Percentiles rank a stretch among this genome's conserved stretches.
These are phyloP conservation scores for Chalaropsis thielavioides DNA, from an alignment of 2,329 filamentous ascomycete species.

Conservation along the genomic window DNA sequence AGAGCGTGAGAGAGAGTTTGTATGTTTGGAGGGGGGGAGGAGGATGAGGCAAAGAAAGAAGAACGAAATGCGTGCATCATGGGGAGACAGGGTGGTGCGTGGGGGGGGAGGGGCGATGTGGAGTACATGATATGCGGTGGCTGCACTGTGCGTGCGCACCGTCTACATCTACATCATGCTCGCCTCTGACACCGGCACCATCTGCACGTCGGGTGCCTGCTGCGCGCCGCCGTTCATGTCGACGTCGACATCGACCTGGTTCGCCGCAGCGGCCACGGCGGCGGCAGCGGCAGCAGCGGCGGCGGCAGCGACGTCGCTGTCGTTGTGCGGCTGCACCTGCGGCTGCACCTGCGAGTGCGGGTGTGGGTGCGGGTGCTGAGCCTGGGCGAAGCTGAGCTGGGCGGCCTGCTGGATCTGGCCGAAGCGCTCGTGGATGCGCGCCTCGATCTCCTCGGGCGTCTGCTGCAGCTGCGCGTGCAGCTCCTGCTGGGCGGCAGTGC, in stretches of 20 bases:
- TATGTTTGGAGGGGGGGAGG: no score
- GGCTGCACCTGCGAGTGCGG: background rate
- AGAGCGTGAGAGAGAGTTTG: background rate
- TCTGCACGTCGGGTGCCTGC: background rate
- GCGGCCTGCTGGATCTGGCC: conserved; percentile 12
- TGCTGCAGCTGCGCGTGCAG: conserved; percentile 10
- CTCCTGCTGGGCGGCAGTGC: conserved; percentile 12
- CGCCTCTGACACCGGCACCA: background rate
- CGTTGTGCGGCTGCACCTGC: background rate
- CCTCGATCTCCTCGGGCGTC: conserved; percentile 12
- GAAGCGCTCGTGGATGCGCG: conserved; percentile 15
- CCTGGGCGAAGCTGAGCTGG: conserved; percentile 6
- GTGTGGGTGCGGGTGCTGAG: background rate
- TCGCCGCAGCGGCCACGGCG: background rate
- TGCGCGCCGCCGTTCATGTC: background rate
- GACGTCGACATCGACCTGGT: background rate
- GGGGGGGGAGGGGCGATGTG: no score
- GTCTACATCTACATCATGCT: background rate
- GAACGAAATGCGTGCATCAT: background rate
- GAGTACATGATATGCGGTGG: no score
- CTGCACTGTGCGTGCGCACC: no score
- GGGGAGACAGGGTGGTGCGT: no score
- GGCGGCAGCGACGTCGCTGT: background rate
- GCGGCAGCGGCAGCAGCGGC: background rate
- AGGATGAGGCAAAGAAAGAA: background rate